Base-by-base conservation (phyloP, 306 rosid genomes). In the Luffa aegyptiaca region DNA sequence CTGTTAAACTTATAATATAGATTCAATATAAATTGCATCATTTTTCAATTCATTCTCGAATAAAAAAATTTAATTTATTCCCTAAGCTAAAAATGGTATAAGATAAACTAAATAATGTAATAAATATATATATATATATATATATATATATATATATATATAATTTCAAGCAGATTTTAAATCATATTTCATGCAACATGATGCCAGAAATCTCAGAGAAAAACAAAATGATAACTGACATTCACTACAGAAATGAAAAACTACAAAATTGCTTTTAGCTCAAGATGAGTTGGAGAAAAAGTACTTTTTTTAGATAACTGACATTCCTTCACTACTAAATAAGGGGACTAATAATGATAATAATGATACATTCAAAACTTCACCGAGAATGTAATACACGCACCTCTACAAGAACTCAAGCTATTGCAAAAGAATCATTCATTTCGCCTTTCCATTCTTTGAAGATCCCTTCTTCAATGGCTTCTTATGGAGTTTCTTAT, bases 401-500 rank as follows among this genome's bases (percentile, higher is more conserved):
- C 16, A 76, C 44, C 64, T 75, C 63, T 75, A 51, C 64, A 75
- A n/a, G 49, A 52, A 55, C 42, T 39, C 63, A 8, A 31, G 42
- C 18, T 59, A 37, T 65, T 65, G 46, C 72, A 2, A 75, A 75
- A 51, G 10, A 12, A 26, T 51, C 49, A 1, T 31, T 78, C 81
- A 78, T 62, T 89, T 95, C 39, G 83, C 84, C 82, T 79, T 89
- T 80, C 86, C 88, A 79, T 90, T 88, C 83, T 81, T 88, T 79
- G 78, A 82, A 82, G 82, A 59, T 37, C 90, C 97, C 78, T 87
- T 94, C 76, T 86, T 81, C 39, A 53, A 81, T 48, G 88, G 57
- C 78, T 83, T 81, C 83, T 89, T 90, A 58, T 76, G 73, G 64
- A 94, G 51, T 59, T 82, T 85, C 41, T 81, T 89, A 82, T 83